Evolutionary conservation across 2,329 filamentous ascomycete species (phyloP).

Genomic region (Penicillium sp.): DNA sequence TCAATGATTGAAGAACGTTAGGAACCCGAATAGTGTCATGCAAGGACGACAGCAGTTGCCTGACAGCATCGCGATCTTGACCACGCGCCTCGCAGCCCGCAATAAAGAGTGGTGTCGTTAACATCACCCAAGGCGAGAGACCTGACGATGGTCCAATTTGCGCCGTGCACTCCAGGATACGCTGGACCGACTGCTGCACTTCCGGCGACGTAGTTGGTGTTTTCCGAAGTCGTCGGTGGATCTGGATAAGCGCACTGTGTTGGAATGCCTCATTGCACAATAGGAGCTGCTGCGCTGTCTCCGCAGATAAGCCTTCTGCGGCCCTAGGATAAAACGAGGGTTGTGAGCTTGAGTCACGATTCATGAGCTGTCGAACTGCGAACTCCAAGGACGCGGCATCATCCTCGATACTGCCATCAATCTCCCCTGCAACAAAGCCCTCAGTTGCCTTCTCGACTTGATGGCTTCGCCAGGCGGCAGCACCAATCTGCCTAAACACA

Average conservation of each 20-base stretch:
- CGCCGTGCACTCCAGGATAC: slow-evolving; percentile 40
- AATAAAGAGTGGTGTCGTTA: slow-evolving; percentile 46
- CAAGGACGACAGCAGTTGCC: slow-evolving; percentile 32
- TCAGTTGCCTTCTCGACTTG: slow-evolving; percentile 13
- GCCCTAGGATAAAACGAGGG: slow-evolving; percentile 40
- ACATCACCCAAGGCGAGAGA: slow-evolving; percentile 43
- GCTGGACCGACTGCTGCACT: slow-evolving; percentile 38
- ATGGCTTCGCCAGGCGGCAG: slow-evolving; percentile 34
- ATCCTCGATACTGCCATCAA: slow-evolving; percentile 23
- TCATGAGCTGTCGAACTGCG: slow-evolving; percentile 36
- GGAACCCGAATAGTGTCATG: slow-evolving; percentile 43
- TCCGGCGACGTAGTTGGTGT: slow-evolving; percentile 29
- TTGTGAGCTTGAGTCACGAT: slow-evolving; percentile 26
- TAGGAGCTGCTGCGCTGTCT: slow-evolving; percentile 36
- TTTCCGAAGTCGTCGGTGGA: slow-evolving; percentile 39
- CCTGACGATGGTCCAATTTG: slow-evolving; percentile 40
- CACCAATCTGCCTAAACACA: slow-evolving; percentile 42
- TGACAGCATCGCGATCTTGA: slow-evolving; percentile 36
- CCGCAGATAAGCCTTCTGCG: slow-evolving; percentile 31
- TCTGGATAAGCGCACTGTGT: slow-evolving; percentile 45
- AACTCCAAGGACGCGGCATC: slow-evolving; percentile 36
- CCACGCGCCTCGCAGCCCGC: slow-evolving; percentile 43
- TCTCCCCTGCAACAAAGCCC: slow-evolving; percentile 18
- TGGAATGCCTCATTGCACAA: slow-evolving; percentile 46
- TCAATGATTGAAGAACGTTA: slow-evolving; percentile 42